Evolutionary conservation across 2,329 filamentous ascomycete species (phyloP), one percentile per base, ranked within the genome.

Genomic region (Herpotrichia juniperi): DNA sequence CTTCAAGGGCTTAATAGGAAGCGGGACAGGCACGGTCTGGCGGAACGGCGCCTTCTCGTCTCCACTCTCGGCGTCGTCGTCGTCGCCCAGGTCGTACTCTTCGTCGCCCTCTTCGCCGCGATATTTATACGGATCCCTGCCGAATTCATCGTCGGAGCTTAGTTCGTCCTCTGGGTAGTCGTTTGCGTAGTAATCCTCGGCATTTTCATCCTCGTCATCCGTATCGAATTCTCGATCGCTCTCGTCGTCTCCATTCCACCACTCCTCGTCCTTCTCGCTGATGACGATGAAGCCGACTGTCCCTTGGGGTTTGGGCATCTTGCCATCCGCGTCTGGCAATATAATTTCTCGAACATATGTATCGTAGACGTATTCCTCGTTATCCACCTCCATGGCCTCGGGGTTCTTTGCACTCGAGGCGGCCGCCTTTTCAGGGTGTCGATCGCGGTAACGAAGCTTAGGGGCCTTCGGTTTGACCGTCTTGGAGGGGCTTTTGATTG

Each of bases 141-240:
- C 82, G 55, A 80, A 83, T 68, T 88, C 86, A 58, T 89, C 86
- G 61, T 91, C 88, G 14, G 85, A 87, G 39, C 85, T 87, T 12
- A 91, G 81, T 68, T 93, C 89, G 48, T 93, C 89, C 56, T 93
- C 89, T 0, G 89, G 89, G 61, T 93, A 93, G 68, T 93, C 89
- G 48, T 88, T 87, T 3, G 86, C 85, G 66, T 92, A 91, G 72
- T 91, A 87, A 63, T 91, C 88, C 68, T 93, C 89, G 30, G 89
- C 82, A 64, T 87, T 87, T 31, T 83, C 83, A 58, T 87, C 84
- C 22, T 84, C 83, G 55, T 86, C 84, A 52, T 87, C 85, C 28
- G 79, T 83, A 56, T 84, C 79, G 73, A 80, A 84, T 40, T 80
- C 78, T 26, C 73, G 78, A 40, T 81, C 81, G 14, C 74, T 73